These are phyloP conservation scores for Achlya hypogyna DNA, from an alignment of 352 stramenopile genomes.

Conservation along the genomic window DNA sequence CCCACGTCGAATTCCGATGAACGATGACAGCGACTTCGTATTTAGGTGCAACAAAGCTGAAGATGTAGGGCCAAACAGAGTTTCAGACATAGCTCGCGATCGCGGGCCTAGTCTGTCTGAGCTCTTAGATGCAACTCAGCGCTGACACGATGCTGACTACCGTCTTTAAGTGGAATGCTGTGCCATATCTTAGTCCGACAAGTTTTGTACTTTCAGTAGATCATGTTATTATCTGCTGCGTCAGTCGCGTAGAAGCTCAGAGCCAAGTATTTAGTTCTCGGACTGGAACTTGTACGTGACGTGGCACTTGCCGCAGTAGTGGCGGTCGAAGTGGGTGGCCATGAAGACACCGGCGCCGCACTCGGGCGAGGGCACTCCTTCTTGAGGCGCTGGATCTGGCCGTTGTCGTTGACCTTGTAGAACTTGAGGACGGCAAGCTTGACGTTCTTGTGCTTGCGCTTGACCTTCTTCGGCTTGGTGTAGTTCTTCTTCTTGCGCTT, in stretches of 20 bases:
- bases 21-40: no score
- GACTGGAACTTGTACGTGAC: constrained; percentile 93
- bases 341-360: constrained; percentile 99
- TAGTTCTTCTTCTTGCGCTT: constrained; percentile 99
- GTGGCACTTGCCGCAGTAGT: constrained; percentile 99
- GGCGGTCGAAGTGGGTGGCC: constrained; percentile 98
- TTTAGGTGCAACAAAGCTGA: no score
- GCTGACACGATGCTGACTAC: no score
- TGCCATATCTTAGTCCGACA: no score
- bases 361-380: constrained; percentile 94
- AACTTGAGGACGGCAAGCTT: constrained; percentile 97
- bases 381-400: constrained; percentile 95
- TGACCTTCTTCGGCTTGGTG: constrained; percentile 99
- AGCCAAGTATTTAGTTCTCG: constrained; percentile 26
- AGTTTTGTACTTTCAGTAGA: neutral
- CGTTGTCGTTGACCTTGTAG: constrained; percentile 94
- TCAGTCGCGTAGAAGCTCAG: neutral
- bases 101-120: no score
- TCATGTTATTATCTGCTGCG: neutral
- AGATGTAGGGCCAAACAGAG: no score
- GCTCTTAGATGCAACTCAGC: no score
- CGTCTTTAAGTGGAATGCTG: no score
- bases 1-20: no score
- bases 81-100: no score
- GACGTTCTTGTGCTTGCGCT: constrained; percentile 94